These are phyloP conservation scores for Waltergamsia citrina DNA, from an alignment of 2,329 filamentous ascomycete genomes.

Conservation along the genomic window DNA sequence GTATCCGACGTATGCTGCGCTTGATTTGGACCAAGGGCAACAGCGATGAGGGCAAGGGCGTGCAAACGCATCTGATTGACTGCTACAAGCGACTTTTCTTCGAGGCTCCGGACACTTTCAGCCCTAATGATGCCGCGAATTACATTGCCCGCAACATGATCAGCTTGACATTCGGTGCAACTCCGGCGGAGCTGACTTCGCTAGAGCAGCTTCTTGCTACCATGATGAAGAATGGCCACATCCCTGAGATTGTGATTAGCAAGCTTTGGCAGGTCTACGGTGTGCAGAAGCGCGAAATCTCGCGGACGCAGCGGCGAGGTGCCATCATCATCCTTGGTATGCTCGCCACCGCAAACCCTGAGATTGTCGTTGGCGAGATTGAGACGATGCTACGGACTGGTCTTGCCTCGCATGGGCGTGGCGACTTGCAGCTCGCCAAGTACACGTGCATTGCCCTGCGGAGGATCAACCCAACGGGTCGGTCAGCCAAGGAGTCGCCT, in stretches of 20 bases:
- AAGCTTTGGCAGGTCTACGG: constrained; percentile 98
- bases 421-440: constrained; percentile 81
- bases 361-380: constrained; percentile 91
- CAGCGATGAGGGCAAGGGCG: constrained; percentile 96
- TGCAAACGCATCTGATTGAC: constrained; percentile 93
- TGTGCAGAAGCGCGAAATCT: constrained; percentile 87
- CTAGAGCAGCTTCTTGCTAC: constrained; percentile 90
- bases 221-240: constrained; percentile 91
- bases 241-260: constrained; percentile 75
- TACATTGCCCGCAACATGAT: constrained; percentile 99
- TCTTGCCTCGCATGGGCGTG: constrained; percentile 68
- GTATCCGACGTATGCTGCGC: constrained; percentile 90
- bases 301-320: constrained; percentile 78
- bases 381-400: constrained; percentile 90
- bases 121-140: constrained; percentile 80
- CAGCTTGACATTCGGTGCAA: constrained; percentile 91
- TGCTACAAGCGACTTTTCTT: constrained; percentile 96
- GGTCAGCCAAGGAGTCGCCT: constrained; percentile 65
- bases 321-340: constrained; percentile 96
- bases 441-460: constrained; percentile 91
- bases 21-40: constrained; percentile 99
- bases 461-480: constrained; percentile 78
- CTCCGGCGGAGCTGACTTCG: constrained; percentile 88
- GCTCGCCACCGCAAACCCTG: constrained; percentile 85
- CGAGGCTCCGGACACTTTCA: constrained; percentile 83